A percentile compares a stretch with the other conserved stretches of the same genome.
Conservation (phyloP, 225 moss, liverwort and hornwort genomes). For the Rhytidiadelphus loreus region DNA sequence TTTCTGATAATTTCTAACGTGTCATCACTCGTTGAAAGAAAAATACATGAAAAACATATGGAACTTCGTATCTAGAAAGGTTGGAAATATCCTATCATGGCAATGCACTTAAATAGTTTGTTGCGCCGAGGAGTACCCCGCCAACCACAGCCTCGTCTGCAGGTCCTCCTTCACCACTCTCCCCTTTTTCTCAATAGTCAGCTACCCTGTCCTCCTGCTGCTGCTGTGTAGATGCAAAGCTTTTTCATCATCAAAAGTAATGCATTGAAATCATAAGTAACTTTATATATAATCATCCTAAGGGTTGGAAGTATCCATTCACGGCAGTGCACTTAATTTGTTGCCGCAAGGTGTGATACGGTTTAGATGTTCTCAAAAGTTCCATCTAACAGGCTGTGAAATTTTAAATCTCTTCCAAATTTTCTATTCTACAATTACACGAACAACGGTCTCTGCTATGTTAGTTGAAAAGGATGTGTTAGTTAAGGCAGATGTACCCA, state of each 20-base stretch:
- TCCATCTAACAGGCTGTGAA: too few species aligned
- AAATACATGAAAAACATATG: too few species aligned
- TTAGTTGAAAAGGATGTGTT: neutral
- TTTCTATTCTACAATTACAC: neutral
- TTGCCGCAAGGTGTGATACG: neutral
- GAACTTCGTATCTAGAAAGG: neutral
- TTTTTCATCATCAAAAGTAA: neutral
- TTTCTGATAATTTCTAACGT: neutral
- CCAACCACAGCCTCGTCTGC: neutral
- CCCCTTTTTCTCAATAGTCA: neutral
- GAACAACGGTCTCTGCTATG: neutral
- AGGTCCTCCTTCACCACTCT: neutral
- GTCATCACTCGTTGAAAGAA: neutral
- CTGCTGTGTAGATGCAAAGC: neutral
- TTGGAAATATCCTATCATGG: neutral
- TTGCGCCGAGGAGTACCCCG: neutral
- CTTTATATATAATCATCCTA: neutral
- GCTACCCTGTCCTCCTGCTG: neutral
- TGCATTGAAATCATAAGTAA: neutral
- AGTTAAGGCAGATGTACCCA: neutral
- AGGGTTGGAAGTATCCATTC: neutral
- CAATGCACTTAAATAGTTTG: neutral
- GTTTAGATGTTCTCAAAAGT: neutral
- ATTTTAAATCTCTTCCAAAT: neutral
- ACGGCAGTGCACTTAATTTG: neutral